Evolutionary conservation across 768 basidiomycete species (phyloP), one percentile per base, ranked within the genome.

Genomic region (Psilocybe azurescens): DNA sequence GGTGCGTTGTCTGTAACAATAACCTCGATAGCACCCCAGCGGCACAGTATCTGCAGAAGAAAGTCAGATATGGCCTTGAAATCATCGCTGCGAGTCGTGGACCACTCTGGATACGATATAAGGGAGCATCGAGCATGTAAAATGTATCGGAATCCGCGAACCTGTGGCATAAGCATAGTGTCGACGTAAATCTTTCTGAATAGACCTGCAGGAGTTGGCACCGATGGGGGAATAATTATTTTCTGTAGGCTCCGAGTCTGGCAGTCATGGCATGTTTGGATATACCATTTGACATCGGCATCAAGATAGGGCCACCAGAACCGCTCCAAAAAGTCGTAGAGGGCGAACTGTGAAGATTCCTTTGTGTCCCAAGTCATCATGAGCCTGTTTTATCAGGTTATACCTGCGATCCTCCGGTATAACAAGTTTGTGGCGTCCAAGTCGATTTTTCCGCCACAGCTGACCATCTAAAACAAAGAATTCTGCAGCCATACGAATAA

Each of bases 241-340:
- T 72, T 70, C 0, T 56, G 11, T 0, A 64, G 57, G 0, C 69
- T 67, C 0, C 69, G 60, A 0, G 67, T 53, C 51, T 83, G 81
- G 55, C 81, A 82, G 4, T 67, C 53, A 46, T 80, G 75, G 56
- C 81, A 82, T 0, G 75, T 73, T 2, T 65, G 47, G 1, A 77
- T 59, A 53, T 65, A 78, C 72, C 74, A 76, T 0, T 65, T 60
- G 3, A 79, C 41, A 41, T 78, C 71, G 0, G 65, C 44, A 0
- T 68, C 56, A 2, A 77, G 59, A 0, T 68, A 51, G 0, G 69
- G 71, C 69, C 68, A 70, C 68, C 68, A 72, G 58, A 70, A 71
- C 6, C 63, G 65, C 36, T 67, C 60, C n/a, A 1, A 70, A 59
- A 1, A 74, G 61, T 3, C 57, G 51, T 3, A 32, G 24, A 1